Percentiles rank a stretch among this genome's conserved stretches.
Evolutionary conservation across 352 stramenopile species (phyloP).

Genomic region (Globisporangium paroecandrum): DNA sequence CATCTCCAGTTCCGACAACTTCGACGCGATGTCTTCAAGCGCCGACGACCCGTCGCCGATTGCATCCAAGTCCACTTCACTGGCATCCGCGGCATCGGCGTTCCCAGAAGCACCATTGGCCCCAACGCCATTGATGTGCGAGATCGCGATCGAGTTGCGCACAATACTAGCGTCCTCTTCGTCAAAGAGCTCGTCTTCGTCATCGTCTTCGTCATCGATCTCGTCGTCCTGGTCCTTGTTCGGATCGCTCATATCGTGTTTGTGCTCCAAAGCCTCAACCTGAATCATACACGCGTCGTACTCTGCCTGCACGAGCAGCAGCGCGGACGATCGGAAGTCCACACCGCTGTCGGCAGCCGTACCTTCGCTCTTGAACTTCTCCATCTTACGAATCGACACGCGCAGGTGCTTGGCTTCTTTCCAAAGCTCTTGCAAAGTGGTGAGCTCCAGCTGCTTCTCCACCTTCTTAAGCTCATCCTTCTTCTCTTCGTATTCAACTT

Average conservation of each 20-base stretch:
- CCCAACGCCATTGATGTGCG: constrained; percentile 2
- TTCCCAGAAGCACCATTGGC: constrained; percentile 7
- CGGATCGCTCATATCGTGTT: constrained; percentile 64
- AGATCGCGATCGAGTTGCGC: constrained; percentile 13
- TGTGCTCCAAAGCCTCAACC: constrained; percentile 61
- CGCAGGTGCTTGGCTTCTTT: constrained; percentile 68
- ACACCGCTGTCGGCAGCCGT: constrained; percentile 49
- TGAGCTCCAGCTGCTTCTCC: constrained; percentile 73
- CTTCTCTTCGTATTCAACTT: constrained; percentile 70
- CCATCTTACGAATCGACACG: constrained; percentile 56
- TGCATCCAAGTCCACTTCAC: constrained; percentile 25
- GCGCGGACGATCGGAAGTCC: constrained; percentile 61
- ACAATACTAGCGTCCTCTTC: constrained; percentile 32
- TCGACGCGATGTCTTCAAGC: constrained; percentile 54
- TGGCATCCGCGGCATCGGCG: neutral
- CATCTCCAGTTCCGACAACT: constrained; percentile 57
- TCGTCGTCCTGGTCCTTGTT: constrained; percentile 53
- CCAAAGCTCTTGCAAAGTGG: constrained; percentile 67
- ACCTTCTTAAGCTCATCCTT: constrained; percentile 71
- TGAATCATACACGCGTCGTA: constrained; percentile 66
- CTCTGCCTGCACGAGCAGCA: constrained; percentile 74
- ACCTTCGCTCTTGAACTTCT: constrained; percentile 65
- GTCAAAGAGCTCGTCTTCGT: constrained; percentile 35
- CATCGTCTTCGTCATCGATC: constrained; percentile 41
- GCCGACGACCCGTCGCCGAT: constrained; percentile 28